A percentile compares a stretch with the other conserved stretches of the same genome.
These are phyloP conservation scores for Eutypella sp. DNA, from an alignment of 2,329 filamentous ascomycete genomes.

Conservation along the genomic window DNA sequence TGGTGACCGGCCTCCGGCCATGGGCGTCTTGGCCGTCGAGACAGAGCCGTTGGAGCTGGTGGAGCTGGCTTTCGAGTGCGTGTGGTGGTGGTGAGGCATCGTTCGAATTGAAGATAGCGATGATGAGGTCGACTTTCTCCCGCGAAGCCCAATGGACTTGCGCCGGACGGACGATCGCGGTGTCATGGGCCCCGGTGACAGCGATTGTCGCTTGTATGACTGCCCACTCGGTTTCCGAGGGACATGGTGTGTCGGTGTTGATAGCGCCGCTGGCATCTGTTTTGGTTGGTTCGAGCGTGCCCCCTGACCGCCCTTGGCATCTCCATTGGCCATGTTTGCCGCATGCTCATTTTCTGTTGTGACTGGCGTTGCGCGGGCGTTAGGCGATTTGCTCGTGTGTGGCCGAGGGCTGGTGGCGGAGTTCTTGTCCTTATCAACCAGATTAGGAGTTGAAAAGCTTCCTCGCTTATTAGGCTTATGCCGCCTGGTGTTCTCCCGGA, in stretches of 20 bases:
- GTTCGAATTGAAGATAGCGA: conserved; percentile 91
- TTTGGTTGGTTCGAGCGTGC: conserved; percentile 20
- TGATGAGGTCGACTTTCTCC: conserved; percentile 92
- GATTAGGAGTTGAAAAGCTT: conserved; percentile 56
- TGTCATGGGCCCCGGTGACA: conserved; percentile 83
- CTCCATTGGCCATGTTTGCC: conserved; percentile 49
- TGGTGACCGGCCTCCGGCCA: conserved; percentile 64
- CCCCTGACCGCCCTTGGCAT: conserved; percentile 27
- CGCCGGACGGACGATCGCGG: conserved; percentile 82
- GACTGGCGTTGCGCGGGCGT: conserved; percentile 31
- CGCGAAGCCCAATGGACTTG: conserved; percentile 75
- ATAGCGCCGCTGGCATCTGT: conserved; percentile 20
- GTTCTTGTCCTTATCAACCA: conserved; percentile 47
- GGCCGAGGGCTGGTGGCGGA: conserved; percentile 48
- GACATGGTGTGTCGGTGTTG: conserved; percentile 26
- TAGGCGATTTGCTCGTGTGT: conserved; percentile 54
- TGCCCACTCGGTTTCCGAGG: conserved; percentile 33
- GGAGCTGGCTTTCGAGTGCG: conserved; percentile 90
- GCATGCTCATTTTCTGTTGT: conserved; percentile 43
- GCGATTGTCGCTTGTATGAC: conserved; percentile 67
- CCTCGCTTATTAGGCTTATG: conserved; percentile 45
- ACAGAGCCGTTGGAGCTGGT: conserved; percentile 78
- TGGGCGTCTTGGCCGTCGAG: conserved; percentile 61
- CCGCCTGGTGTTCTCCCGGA: conserved; percentile 53
- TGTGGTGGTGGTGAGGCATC: conserved; percentile 76